These are phyloP conservation scores for Exophiala mesophila DNA, from an alignment of 2,329 filamentous ascomycete species.

Conservation along the genomic window DNA sequence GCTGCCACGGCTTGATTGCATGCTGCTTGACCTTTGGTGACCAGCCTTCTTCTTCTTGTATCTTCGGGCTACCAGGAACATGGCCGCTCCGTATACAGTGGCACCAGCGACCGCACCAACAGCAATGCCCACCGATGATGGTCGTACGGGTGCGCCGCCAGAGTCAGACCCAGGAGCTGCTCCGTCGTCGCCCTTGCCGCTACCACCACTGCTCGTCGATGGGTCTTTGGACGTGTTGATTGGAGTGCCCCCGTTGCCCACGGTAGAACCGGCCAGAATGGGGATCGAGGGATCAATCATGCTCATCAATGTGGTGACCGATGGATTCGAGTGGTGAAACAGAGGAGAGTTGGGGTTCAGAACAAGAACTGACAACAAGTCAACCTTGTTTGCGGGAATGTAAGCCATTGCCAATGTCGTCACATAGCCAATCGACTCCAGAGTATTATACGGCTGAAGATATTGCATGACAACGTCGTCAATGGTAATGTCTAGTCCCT, in stretches of 20 bases:
- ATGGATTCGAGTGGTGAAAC: constrained; percentile 63
- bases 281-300: constrained; percentile 83
- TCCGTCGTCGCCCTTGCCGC: constrained; percentile 29
- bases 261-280: constrained; percentile 49
- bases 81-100: constrained; percentile 83
- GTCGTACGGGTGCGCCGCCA: constrained; percentile 32
- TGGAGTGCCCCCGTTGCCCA: constrained; percentile 38
- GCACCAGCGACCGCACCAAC: constrained; percentile 73
- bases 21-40: constrained; percentile 71
- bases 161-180: constrained; percentile 49
- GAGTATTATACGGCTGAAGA: constrained; percentile 44
- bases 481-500: constrained; percentile 50
- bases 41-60: constrained; percentile 81
- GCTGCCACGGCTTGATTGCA: constrained; percentile 52
- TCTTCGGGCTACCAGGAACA: constrained; percentile 86
- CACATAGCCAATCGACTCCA: constrained; percentile 63
- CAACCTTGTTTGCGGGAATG: constrained; percentile 67
- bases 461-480: constrained; percentile 27
- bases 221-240: constrained; percentile 28
- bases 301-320: constrained; percentile 67
- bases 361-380: constrained; percentile 63
- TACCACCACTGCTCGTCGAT: constrained; percentile 36
- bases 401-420: constrained; percentile 74
- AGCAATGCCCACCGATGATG: constrained; percentile 61
- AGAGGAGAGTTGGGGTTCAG: constrained; percentile 66